Conservation (phyloP, 331 rosid genomes). For the Telfairia occidentalis region DNA sequence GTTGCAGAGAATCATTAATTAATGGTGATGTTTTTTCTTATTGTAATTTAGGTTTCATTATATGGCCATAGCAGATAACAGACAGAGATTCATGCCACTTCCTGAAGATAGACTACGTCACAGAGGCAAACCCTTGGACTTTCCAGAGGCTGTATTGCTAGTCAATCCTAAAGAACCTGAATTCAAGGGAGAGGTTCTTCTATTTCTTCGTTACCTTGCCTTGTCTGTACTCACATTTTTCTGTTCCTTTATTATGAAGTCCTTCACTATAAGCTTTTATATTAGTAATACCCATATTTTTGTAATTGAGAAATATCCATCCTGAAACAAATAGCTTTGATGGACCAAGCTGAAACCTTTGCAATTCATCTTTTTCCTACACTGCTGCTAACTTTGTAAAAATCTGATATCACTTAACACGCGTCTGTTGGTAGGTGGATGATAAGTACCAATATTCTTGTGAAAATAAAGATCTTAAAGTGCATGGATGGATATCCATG, state of each 20-base stretch:
- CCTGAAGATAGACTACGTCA: constrained; percentile 51
- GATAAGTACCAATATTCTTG: constrained; percentile 54
- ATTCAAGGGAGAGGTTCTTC: constrained; percentile 65
- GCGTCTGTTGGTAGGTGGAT: constrained; percentile 36
- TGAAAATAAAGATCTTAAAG: constrained; percentile 41
- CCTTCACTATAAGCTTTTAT: not conserved
- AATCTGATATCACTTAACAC: not conserved
- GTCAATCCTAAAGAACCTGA: constrained; percentile 60
- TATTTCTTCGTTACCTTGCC: not conserved
- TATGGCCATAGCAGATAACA: constrained; percentile 55
- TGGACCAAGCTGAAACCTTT: not conserved
- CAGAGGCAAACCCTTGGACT: constrained; percentile 58
- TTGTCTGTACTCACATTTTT: not conserved
- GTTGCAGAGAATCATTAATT: not conserved
- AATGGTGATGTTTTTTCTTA: not conserved
- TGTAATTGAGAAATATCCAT: not conserved
- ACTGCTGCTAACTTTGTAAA: not conserved
- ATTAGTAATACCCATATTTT: not conserved
- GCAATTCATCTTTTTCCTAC: too few species aligned
- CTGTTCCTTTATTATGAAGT: not conserved
- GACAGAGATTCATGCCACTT: constrained; percentile 75
- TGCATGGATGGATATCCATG: constrained; percentile 58
- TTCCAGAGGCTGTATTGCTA: constrained; percentile 73
- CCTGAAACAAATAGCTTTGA: not conserved
- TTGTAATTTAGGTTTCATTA: constrained; percentile 47